These are phyloP conservation scores for Pyricularia grisea DNA, from an alignment of 2,329 filamentous ascomycete species.

Conservation along the genomic window DNA sequence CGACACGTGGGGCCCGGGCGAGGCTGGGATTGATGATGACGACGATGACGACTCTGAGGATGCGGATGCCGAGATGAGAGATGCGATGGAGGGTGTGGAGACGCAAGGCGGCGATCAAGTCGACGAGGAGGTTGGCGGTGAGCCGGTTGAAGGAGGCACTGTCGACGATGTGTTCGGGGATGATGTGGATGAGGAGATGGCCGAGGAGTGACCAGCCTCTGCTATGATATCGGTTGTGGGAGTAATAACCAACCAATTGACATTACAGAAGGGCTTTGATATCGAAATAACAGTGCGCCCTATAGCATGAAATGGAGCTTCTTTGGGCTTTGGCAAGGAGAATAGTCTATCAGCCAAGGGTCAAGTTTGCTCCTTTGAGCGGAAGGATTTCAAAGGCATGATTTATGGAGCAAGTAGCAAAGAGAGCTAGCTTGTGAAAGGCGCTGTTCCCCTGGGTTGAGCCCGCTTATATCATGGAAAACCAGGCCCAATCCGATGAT, in stretches of 20 bases:
- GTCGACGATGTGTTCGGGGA: slow-evolving; percentile 38
- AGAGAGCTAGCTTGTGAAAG: background rate
- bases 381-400: background rate
- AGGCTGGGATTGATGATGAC: slow-evolving; percentile 31
- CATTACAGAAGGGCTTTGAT: background rate
- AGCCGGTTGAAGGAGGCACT: slow-evolving; percentile 42
- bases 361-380: background rate
- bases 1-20: slow-evolving; percentile 43
- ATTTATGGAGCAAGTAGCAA: background rate
- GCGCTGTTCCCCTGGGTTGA: background rate
- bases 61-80: slow-evolving; percentile 17
- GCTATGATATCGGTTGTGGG: no score
- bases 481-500: no score
- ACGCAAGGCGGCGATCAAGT: slow-evolving; percentile 30
- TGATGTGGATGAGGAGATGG: slow-evolving; percentile 25
- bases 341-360: background rate
- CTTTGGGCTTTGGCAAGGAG: background rate
- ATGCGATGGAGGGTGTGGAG: slow-evolving; percentile 41
- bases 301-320: background rate
- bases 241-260: background rate
- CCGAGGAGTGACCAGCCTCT: slow-evolving; percentile 15
- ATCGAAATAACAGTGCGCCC: background rate
- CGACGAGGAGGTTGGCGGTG: slow-evolving; percentile 44
- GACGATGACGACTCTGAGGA: slow-evolving; percentile 31
- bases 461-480: no score